phyloP scores from a whole-genome alignment of 257 asterid species.

The Fraxinus anomala region DNA sequence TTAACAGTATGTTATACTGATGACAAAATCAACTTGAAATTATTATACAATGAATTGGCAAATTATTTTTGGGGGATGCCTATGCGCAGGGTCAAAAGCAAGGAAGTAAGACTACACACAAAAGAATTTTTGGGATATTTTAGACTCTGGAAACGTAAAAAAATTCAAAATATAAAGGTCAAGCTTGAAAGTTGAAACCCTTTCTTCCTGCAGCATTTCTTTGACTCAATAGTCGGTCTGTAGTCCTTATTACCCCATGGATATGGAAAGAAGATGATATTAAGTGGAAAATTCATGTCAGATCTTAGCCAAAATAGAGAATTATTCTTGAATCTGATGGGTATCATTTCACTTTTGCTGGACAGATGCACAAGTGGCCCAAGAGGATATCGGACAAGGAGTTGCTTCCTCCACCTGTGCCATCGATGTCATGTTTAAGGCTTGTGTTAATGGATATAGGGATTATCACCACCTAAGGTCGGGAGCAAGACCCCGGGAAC shows the following conservation, averaged over 20 bases:
- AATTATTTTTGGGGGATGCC: not conserved
- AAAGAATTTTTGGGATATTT: conserved; percentile 5
- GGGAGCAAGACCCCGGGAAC: not conserved
- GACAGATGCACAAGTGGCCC: not conserved
- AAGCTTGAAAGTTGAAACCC: conserved; percentile 12
- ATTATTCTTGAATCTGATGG: not conserved
- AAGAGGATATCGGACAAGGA: not conserved
- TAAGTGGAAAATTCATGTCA: conserved; percentile 7
- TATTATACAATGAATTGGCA: not conserved
- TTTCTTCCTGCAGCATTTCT: conserved; percentile 20
- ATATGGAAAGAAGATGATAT: not conserved
- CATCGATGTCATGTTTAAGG: not conserved
- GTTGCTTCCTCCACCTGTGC: not conserved
- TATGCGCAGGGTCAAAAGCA: not conserved
- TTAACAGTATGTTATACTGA: not conserved
- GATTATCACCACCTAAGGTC: not conserved
- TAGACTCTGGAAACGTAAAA: not conserved
- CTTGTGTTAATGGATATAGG: not conserved
- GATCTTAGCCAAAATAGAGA: conserved; percentile 13
- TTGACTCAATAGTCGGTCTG: not conserved
- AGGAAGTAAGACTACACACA: not conserved
- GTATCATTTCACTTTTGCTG: not conserved
- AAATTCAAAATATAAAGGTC: not conserved
- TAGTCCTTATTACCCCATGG: conserved; percentile 21
- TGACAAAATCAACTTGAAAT: not conserved